Conservation (phyloP, 495 filamentous ascomycete species). For the Aspergillus bridgeri region DNA sequence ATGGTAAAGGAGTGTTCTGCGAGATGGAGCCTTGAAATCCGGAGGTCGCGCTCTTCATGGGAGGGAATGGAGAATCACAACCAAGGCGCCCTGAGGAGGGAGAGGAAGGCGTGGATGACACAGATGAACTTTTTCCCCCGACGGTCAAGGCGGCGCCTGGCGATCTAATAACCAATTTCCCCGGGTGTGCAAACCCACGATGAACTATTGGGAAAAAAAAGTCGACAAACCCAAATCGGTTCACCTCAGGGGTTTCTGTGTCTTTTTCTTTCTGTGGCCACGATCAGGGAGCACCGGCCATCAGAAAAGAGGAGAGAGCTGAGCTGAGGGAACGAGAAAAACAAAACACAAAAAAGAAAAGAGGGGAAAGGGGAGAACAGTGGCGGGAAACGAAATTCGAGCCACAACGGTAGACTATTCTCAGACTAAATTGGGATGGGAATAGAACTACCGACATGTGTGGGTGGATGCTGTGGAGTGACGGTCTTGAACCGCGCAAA, state of each 20-base stretch:
- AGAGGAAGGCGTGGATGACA: neutral
- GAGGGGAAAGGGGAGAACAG: constrained; percentile 1
- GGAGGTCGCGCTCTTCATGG: constrained; percentile 11
- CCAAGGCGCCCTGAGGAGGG: constrained; percentile 1
- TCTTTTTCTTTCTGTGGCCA: neutral
- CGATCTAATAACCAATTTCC: constrained; percentile 3
- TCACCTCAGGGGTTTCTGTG: constrained; percentile 5
- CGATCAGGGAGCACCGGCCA: neutral
- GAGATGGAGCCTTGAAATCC: neutral
- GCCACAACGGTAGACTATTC: constrained; percentile 7
- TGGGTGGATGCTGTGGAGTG: constrained; percentile 14
- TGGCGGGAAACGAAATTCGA: neutral
- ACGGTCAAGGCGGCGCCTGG: neutral
- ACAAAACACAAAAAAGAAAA: constrained; percentile 2
- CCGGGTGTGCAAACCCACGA: neutral
- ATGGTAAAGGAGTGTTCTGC: constrained; percentile 16
- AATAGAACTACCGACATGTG: constrained; percentile 10
- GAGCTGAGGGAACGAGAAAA: constrained; percentile 1
- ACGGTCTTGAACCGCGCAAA: constrained; percentile 7
- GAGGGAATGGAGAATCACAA: neutral
- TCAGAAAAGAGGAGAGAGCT: constrained; percentile 1
- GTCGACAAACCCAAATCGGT: neutral
- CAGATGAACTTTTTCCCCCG: neutral
- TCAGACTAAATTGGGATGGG: constrained; percentile 1
- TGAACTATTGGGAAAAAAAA: constrained; percentile 4